Base-by-base conservation (phyloP, 345 rosid species). In the Eutrema japonicum region DNA sequence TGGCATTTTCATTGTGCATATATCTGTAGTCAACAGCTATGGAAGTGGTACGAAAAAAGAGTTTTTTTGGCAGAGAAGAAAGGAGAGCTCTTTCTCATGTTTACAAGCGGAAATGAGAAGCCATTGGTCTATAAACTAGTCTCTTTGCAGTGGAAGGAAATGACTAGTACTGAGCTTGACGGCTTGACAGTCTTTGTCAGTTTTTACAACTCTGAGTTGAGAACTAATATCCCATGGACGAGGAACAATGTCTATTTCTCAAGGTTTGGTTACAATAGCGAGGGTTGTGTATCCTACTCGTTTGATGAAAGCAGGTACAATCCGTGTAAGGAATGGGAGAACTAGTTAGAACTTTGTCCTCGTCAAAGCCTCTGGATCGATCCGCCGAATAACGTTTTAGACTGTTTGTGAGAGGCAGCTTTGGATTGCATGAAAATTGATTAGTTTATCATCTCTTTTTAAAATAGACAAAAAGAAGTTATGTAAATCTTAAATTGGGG, bases 191-290 rank as follows among this genome's bases (percentile, higher is more conserved):
- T 38, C 10, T 56, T 56, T 11, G 10, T 36, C 43, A 36, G 43
- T 35, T 36, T 11, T 56, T 14, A 35, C 16, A 35, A 35, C 29
- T 35, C 43, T 56, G 29, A 56, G 42, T 3, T 35, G 61, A 56
- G 61, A 56, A 14, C 13, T 56, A 14, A 56, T 8, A 3, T 56
- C 61, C 61, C 61, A 56, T n/a, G 22, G 42, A 56, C 14, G 61
- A 56, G 61, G 42, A 35, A 56, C 42, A 56, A 14, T 9, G 27
- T 56, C 27, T 56, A 6, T 1, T 56, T 56, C 61, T 9, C 42
- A 56, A 35, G 61, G 12, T 33, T n/a, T 35, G 42, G 42, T 56
- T 11, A 33, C 11, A 33, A 3, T n/a, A n/a, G n/a, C n/a, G n/a
- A n/a, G n/a, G n/a, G n/a, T n/a, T n/a, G n/a, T n/a, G n/a, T n/a